These are phyloP conservation scores for Stygiomarasmius scandens DNA, from an alignment of 1,284 basidiomycete species.

Conservation along the genomic window DNA sequence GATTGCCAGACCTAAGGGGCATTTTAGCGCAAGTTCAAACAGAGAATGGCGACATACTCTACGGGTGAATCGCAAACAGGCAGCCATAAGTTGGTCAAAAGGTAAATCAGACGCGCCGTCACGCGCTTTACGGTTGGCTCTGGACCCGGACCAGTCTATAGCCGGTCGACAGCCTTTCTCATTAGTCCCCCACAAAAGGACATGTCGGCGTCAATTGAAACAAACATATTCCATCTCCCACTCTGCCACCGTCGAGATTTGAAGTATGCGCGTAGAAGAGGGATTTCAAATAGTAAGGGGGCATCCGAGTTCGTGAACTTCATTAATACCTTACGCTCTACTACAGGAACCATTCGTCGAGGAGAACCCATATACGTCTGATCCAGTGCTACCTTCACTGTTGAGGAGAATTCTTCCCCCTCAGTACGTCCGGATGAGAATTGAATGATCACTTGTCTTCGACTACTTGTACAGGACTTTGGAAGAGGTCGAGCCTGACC, in stretches of 20 bases:
- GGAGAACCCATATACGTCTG: slow-evolving; percentile 61
- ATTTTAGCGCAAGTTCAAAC: background rate
- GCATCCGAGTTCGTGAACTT: background rate
- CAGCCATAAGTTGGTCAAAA: slow-evolving; percentile 7
- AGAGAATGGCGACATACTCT: slow-evolving; percentile 39
- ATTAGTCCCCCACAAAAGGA: too few relatives aligned
- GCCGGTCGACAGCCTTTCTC: background rate
- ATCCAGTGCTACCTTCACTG: slow-evolving; percentile 59
- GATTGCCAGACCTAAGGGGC: slow-evolving; percentile 73
- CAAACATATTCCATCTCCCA: too few relatives aligned
- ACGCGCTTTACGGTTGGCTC: too few relatives aligned
- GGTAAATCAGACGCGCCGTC: background rate
- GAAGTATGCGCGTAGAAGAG: slow-evolving; percentile 19
- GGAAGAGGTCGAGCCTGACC: slow-evolving; percentile 52
- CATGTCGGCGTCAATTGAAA: too few relatives aligned
- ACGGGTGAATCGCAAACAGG: slow-evolving; percentile 66
- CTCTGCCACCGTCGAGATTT: too few relatives aligned
- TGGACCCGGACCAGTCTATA: background rate
- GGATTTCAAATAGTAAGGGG: slow-evolving; percentile 16
- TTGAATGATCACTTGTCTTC: background rate
- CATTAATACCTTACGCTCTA: background rate
- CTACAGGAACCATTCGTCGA: slow-evolving; percentile 42
- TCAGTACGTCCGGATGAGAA: slow-evolving; percentile 30
- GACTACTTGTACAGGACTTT: slow-evolving; percentile 29
- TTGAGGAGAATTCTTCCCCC: slow-evolving; percentile 57